A percentile compares a stretch with the other conserved stretches of the same genome.
phyloP scores from a whole-genome alignment of 2,329 filamentous ascomycete genomes.

The Apiospora malaysiana region DNA sequence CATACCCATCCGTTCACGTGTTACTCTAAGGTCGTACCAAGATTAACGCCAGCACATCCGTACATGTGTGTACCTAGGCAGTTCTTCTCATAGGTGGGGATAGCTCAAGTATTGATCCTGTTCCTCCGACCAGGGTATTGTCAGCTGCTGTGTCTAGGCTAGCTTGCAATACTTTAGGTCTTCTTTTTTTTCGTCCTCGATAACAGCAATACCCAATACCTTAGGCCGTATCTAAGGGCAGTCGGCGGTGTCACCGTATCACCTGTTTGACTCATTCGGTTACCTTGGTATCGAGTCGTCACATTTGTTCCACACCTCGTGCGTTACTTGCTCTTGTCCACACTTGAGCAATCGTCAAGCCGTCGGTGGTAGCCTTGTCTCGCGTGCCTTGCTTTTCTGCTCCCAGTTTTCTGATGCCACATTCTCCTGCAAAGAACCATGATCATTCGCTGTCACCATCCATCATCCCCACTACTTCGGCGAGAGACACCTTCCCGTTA shows the following conservation, averaged over 20 bases:
- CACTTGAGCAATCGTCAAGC: not conserved
- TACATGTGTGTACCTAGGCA: not conserved
- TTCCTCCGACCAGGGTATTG: slow-evolving; percentile 1
- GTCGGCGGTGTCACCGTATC: not conserved
- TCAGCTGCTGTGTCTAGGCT: slow-evolving; percentile 10
- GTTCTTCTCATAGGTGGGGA: not conserved
- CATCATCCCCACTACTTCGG: slow-evolving; percentile 5
- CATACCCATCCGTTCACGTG: not conserved
- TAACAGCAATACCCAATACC: not conserved
- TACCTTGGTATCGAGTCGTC: slow-evolving; percentile 4
- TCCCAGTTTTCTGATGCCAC: slow-evolving; percentile 11
- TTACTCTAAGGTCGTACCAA: not conserved
- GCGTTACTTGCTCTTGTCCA: not conserved
- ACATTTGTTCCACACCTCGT: not conserved
- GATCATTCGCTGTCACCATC: slow-evolving; percentile 9
- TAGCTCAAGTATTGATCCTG: not conserved
- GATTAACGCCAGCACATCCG: not conserved
- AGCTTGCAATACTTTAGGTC: not conserved
- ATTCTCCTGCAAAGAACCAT: slow-evolving; percentile 4
- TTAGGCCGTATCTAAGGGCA: not conserved
- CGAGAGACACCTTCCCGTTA: slow-evolving; percentile 16
- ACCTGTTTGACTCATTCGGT: slow-evolving; percentile 1
- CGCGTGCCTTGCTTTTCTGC: not conserved
- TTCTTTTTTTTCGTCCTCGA: not conserved
- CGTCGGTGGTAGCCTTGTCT: not conserved